Evolutionary conservation across 2,329 filamentous ascomycete genomes (phyloP), one percentile per base, ranked within the genome.

Genomic region (Knufia petricola): DNA sequence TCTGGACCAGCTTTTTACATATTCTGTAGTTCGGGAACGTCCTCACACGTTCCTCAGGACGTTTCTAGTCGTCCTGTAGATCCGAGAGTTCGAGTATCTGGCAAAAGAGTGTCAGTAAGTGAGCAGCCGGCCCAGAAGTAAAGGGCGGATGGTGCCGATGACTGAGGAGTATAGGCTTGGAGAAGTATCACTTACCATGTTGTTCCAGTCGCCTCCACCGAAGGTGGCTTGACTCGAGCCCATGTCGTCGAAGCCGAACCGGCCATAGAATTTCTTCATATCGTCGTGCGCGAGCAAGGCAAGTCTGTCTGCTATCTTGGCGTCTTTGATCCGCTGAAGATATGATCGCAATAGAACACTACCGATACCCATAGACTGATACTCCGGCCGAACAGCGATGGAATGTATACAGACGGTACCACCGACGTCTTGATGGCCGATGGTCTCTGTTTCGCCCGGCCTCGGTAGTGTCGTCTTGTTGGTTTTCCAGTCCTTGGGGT

Each of bases 321-420:
- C 77, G 52, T 79, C 77, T 60, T 79, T 81, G 66, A 92, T 83
- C 46, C 85, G 77, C 62, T 89, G 82, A 48, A 89, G 73, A 61
- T 88, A 95, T 2, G 82, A 76, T 64, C 79, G 82, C 69, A 94
- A 72, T 51, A 94, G 68, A 17, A 82, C 79, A 54, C 77, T 80
- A 13, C 85, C 89, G 2, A 94, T 71, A 1, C 86, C 84, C 50
- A 81, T 79, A 28, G 78, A 74, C 55, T 92, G 86, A 49, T 87
- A 79, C 51, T 81, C 77, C 1, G 86, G 87, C 48, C 84, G 73
- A 4, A 95, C 82, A 15, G 85, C 86, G 3, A 95, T 73, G 0
- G 85, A 90, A 66, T 95, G 89, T 43, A 95, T 69, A 48, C 81
- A 86, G 48, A 95, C 75, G 0, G 86, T 94, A 37, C 79, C 69